Evolutionary conservation across 2,329 filamentous ascomycete species (phyloP).

Genomic region (Akanthomyces muscarius): DNA sequence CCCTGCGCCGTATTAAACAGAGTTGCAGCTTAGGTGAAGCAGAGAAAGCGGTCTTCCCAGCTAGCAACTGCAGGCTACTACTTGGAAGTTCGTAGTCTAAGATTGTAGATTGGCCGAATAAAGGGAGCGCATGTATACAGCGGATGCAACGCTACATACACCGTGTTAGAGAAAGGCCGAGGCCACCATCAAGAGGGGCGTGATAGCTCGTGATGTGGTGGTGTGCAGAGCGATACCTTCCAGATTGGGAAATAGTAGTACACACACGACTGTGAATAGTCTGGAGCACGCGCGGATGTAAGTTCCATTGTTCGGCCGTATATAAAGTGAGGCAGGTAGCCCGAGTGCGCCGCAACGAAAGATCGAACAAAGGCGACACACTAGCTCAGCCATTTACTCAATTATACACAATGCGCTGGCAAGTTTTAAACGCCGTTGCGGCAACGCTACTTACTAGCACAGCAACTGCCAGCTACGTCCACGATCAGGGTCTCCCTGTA

Average conservation of each 20-base stretch:
- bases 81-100: neutral
- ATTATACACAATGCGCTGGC: conserved; percentile 1
- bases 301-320: too few relatives aligned
- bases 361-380: neutral
- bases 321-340: neutral
- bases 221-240: conserved; percentile 7
- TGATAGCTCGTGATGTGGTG: conserved; percentile 3
- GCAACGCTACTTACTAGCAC: conserved; percentile 5
- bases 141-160: neutral
- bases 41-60: neutral
- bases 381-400: neutral
- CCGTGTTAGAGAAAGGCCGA: conserved; percentile 9
- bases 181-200: conserved; percentile 2
- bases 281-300: neutral
- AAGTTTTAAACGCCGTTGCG: neutral
- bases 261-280: neutral
- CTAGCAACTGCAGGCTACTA: neutral
- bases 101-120: neutral
- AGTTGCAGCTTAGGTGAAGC: too few relatives aligned
- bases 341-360: neutral
- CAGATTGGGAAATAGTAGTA: neutral
- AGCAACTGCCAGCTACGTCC: conserved; percentile 7
- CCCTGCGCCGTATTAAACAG: too few relatives aligned
- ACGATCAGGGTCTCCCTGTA: conserved; percentile 11
- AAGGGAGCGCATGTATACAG: neutral